A percentile compares a stretch with the other conserved stretches of the same genome.
phyloP scores from a whole-genome alignment of 345 rosid genomes.

The Pistacia vera region DNA sequence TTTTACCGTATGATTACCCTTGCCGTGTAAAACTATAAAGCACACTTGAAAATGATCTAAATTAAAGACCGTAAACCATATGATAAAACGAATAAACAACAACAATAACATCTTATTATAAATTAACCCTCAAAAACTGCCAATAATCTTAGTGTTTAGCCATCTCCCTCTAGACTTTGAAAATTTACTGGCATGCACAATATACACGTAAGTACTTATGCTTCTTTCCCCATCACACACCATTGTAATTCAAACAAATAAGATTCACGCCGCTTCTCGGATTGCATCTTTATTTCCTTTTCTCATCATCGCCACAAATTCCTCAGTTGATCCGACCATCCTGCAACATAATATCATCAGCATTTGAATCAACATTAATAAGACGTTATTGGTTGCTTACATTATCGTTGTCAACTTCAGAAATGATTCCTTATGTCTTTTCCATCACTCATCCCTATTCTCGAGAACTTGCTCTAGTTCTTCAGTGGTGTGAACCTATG shows the following conservation, averaged over 20 bases:
- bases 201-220: too few relatives aligned
- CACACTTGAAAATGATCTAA: too few relatives aligned
- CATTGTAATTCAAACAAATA: background rate
- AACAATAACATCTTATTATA: too few relatives aligned
- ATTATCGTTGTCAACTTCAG: slow-evolving; percentile 78
- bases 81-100: too few relatives aligned
- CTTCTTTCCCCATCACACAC: slow-evolving; percentile 4
- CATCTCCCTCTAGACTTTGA: too few relatives aligned
- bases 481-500: slow-evolving; percentile 70
- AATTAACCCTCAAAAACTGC: too few relatives aligned
- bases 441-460: slow-evolving; percentile 85
- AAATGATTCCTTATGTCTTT: slow-evolving; percentile 77
- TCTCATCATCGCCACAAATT: slow-evolving; percentile 97
- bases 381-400: slow-evolving; percentile 39
- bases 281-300: slow-evolving; percentile 86
- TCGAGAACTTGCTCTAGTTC: slow-evolving; percentile 92
- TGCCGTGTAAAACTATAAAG: too few relatives aligned
- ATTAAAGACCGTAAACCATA: too few relatives aligned
- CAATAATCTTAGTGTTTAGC: too few relatives aligned
- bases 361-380: too few relatives aligned
- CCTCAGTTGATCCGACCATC: slow-evolving; percentile 94
- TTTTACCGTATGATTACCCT: too few relatives aligned
- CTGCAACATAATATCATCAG: slow-evolving; percentile 28
- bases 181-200: background rate
- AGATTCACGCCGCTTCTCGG: slow-evolving; percentile 79